phyloP scores from a whole-genome alignment of 2,329 filamentous ascomycete genomes.

The Diaporthe vexans region DNA sequence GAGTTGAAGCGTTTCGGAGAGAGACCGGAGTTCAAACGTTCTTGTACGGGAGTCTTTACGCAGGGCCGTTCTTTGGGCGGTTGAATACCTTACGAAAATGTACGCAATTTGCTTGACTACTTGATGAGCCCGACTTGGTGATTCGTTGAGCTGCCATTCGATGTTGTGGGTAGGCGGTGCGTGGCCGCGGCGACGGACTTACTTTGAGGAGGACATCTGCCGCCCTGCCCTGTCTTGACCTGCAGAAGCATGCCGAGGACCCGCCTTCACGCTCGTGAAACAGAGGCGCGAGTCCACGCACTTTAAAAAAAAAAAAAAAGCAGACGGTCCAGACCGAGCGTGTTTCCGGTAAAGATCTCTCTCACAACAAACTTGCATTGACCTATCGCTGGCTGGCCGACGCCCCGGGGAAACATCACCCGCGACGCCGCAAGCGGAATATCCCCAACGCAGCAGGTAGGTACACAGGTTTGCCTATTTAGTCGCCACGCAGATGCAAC shows the following conservation, averaged over 20 bases:
- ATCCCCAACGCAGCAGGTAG: no score
- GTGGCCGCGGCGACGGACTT: neutral
- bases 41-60: neutral
- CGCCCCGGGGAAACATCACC: no score
- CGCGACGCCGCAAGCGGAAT: no score
- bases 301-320: no score
- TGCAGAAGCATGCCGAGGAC: neutral
- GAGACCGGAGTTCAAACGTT: neutral
- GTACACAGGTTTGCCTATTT: neutral
- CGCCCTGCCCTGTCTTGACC: no score
- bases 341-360: neutral
- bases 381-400: no score
- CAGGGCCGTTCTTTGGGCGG: no score
- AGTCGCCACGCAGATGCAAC: neutral
- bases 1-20: slow-evolving; percentile 8
- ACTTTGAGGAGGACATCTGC: no score
- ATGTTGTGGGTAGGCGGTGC: no score
- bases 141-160: no score
- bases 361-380: no score
- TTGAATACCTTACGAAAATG: neutral
- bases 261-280: neutral
- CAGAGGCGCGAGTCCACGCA: neutral
- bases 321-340: neutral
- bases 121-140: no score
- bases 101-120: neutral